Base-by-base conservation (phyloP, 768 basidiomycete genomes). In the Fibroporia radiculosa region DNA sequence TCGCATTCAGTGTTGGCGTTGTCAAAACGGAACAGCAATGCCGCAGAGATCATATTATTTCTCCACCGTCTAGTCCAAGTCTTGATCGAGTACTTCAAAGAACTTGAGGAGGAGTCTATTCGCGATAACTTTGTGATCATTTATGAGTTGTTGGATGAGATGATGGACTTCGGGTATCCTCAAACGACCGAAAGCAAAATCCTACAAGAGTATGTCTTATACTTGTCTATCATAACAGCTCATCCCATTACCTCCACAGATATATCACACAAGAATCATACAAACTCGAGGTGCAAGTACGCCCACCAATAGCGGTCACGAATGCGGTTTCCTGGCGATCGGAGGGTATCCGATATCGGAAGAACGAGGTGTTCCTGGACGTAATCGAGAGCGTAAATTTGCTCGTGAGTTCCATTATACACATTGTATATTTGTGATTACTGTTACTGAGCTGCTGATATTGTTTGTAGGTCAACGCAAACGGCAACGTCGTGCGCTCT, bases 141-240 rank as follows among this genome's bases (percentile, higher is more conserved):
- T 40, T 99, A 96, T 64, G 95, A 98, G 62, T 78, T 98, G 43
- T 77, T 99, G 71, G 95, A 98, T 58, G 96, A 99, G 72, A 97
- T 98, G 91, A 97, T 98, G 93, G 96, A 99, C 70, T 99, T 96
- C 66, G 96, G 96, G 6, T 97, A 85, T 62, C 95, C 96, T 0
- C 96, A 98, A 65, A 99, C 95, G 32, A 98, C 96, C 13, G 96
- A 99, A 70, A 92, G 89, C 75, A 98, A 99, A 74, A 99, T 98
- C 55, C 66, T 98, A 41, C 95, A 98, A 67, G 95, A 98, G 84
- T 90, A 51, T 57, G 82, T 69, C 40, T n/a, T n/a, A n/a, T n/a
- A 3, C 41, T 16, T 28, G 18, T 7, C 27, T 22, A 8, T 25
- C n/a, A 34, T n/a, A 12, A 19, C 6, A 31, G 25, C 5, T 26